phyloP scores from a whole-genome alignment of 495 filamentous ascomycete species.

The Aspergillus panamensis region DNA sequence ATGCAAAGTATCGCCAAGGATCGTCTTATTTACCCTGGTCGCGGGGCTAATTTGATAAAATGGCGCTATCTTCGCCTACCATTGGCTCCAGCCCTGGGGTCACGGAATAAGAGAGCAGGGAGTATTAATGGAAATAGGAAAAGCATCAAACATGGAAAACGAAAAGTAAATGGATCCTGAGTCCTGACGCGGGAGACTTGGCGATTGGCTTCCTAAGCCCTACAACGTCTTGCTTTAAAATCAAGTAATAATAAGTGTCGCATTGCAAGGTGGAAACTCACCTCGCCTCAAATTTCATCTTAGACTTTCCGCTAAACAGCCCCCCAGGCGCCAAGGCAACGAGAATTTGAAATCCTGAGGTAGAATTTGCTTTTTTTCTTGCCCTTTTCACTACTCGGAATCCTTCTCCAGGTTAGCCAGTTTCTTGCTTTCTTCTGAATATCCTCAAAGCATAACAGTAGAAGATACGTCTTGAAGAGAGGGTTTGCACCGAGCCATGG shows the following conservation, averaged over 20 bases:
- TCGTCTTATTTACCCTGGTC: not conserved
- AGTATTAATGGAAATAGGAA: not conserved
- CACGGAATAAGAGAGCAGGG: not conserved
- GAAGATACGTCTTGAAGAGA: not conserved
- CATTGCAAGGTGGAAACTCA: not conserved
- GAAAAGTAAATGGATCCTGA: not conserved
- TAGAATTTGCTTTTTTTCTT: not conserved
- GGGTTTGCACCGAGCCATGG: not conserved
- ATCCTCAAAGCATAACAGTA: no score
- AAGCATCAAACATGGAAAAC: not conserved
- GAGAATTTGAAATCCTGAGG: not conserved
- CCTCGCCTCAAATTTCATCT: not conserved
- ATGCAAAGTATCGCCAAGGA: not conserved
- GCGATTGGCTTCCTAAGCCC: not conserved
- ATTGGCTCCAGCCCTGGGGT: not conserved
- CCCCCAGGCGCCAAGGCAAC: no score
- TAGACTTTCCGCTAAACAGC: constrained; percentile 4
- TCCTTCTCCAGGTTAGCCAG: not conserved
- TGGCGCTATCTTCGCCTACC: not conserved
- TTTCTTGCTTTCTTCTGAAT: no score
- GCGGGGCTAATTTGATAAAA: constrained; percentile 1
- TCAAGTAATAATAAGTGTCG: not conserved
- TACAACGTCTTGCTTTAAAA: not conserved
- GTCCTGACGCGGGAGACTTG: not conserved
- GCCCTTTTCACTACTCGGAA: no score